phyloP scores from a whole-genome alignment of 1,139 yeast species.

The Geotrichum carabidarum region DNA sequence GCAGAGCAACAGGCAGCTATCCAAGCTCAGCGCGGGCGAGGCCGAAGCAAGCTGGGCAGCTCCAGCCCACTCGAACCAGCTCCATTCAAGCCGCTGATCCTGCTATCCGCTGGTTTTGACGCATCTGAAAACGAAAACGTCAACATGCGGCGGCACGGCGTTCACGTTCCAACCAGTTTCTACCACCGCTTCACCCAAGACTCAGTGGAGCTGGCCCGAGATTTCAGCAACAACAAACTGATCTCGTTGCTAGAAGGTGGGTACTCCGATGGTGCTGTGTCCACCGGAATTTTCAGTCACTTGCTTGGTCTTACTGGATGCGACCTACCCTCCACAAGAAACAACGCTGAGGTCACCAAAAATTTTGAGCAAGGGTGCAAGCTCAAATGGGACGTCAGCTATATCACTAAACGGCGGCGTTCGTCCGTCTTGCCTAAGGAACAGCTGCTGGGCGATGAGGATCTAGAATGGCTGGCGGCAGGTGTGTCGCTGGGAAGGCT shows the following conservation, averaged over 20 bases:
- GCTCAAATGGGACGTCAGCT: constrained; percentile 58
- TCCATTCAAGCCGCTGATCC: constrained; percentile 63
- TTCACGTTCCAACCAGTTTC: constrained; percentile 77
- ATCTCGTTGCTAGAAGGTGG: constrained; percentile 81
- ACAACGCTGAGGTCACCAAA: constrained; percentile 53
- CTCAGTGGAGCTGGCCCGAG: constrained; percentile 58
- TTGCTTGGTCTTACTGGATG: constrained; percentile 47
- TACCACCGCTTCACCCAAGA: constrained; percentile 71
- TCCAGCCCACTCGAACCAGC: neutral
- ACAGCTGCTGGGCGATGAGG: constrained; percentile 38
- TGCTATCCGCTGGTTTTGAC: constrained; percentile 83
- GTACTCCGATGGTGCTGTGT: constrained; percentile 75
- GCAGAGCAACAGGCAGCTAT: constrained; percentile 19
- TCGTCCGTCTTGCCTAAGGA: constrained; percentile 5
- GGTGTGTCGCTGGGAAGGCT: constrained; percentile 63
- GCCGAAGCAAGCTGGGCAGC: constrained; percentile 25
- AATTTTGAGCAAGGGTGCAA: constrained; percentile 69
- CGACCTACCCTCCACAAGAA: constrained; percentile 19
- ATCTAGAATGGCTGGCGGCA: constrained; percentile 57
- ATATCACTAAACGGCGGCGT: constrained; percentile 1
- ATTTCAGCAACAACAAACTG: constrained; percentile 58
- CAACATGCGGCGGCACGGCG: constrained; percentile 82
- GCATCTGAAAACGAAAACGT: constrained; percentile 80
- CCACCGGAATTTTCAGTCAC: constrained; percentile 78
- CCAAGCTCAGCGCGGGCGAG: constrained; percentile 24